phyloP scores from a whole-genome alignment of 768 basidiomycete species.

The Glaciozyma martinii region DNA sequence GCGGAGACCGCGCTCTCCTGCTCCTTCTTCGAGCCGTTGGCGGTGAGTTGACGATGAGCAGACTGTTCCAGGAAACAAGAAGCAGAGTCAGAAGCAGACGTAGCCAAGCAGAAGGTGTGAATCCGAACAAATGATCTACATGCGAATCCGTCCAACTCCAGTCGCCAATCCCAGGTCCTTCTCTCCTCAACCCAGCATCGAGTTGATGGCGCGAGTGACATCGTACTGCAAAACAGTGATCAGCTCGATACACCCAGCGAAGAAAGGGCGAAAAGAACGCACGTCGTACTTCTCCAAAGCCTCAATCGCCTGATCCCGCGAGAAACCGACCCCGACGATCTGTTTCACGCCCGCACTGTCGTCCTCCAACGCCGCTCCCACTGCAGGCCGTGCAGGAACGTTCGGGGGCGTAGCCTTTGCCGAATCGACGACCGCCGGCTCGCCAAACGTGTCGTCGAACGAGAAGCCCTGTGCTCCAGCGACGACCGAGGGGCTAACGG shows the following conservation, averaged over 20 bases:
- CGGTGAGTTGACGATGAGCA: too few species aligned
- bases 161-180: too few species aligned
- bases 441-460: constrained; percentile 42
- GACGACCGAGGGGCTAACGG: neutral
- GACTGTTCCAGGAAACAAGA: too few species aligned
- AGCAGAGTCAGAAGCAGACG: too few species aligned
- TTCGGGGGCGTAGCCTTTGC: constrained; percentile 40
- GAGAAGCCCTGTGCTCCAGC: constrained; percentile 36
- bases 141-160: too few species aligned
- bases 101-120: too few species aligned
- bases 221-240: constrained; percentile 4
- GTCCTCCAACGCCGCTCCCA: constrained; percentile 50
- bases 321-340: constrained; percentile 84
- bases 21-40: too few species aligned
- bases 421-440: constrained; percentile 33
- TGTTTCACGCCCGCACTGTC: constrained; percentile 70
- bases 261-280: neutral
- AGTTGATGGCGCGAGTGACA: constrained; percentile 19
- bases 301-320: constrained; percentile 64
- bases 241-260: neutral
- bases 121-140: too few species aligned
- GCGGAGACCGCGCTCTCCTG: too few species aligned
- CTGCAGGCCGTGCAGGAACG: constrained; percentile 42
- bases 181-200: constrained; percentile 6
- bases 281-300: constrained; percentile 74